phyloP scores from a whole-genome alignment of 495 filamentous ascomycete genomes.

The Penicillium paxilli region DNA sequence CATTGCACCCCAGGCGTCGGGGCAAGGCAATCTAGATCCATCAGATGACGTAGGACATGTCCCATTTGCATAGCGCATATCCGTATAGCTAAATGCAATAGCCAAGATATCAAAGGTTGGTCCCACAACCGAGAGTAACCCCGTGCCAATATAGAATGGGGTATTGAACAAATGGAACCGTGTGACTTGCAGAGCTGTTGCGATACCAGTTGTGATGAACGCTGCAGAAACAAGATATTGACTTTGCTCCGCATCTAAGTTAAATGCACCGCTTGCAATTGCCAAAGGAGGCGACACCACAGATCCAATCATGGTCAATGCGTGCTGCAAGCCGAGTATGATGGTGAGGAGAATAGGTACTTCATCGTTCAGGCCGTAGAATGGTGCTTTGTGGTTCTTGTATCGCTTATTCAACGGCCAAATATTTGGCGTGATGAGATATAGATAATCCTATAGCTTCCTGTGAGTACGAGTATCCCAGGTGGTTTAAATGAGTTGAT shows the following conservation, averaged over 20 bases:
- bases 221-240: slow-evolving; percentile 85
- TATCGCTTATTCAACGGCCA: slow-evolving; percentile 68
- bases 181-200: slow-evolving; percentile 80
- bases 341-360: slow-evolving; percentile 77
- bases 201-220: slow-evolving; percentile 75
- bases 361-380: slow-evolving; percentile 78
- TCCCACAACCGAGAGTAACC: slow-evolving; percentile 78
- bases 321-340: slow-evolving; percentile 65
- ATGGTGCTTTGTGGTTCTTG: slow-evolving; percentile 61
- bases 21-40: slow-evolving; percentile 70
- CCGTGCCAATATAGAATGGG: slow-evolving; percentile 79
- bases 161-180: slow-evolving; percentile 74
- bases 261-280: slow-evolving; percentile 67
- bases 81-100: slow-evolving; percentile 69
- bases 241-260: slow-evolving; percentile 54
- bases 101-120: slow-evolving; percentile 82
- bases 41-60: slow-evolving; percentile 60
- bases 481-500: neutral
- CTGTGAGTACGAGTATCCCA: neutral
- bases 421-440: slow-evolving; percentile 71
- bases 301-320: slow-evolving; percentile 59
- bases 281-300: slow-evolving; percentile 71
- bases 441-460: slow-evolving; percentile 60
- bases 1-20: slow-evolving; percentile 78
- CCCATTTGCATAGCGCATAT: slow-evolving; percentile 80